Percentiles rank a stretch among this genome's conserved stretches.
Evolutionary conservation across 2,329 filamentous ascomycete genomes (phyloP).

Genomic region (Penicillium verrucosum): DNA sequence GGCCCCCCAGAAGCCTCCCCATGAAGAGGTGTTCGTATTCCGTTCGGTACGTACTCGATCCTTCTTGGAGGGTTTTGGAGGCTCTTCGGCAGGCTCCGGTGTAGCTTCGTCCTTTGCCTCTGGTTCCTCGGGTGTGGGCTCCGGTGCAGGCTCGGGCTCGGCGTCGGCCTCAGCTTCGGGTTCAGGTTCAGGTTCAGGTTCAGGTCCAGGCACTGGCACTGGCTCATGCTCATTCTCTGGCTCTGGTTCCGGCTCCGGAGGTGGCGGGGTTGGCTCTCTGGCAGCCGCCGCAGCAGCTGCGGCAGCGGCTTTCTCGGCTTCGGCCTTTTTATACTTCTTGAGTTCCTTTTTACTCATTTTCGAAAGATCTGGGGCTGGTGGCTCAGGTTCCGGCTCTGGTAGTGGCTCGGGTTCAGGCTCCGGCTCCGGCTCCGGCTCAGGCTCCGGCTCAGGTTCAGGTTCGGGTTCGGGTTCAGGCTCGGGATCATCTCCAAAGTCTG

Average conservation of each 20-base stretch:
- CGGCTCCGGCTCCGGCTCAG: constrained; percentile 32
- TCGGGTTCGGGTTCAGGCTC: constrained; percentile 21
- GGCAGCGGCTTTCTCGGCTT: constrained; percentile 29
- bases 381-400: constrained; percentile 20
- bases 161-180: background rate
- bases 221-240: constrained; percentile 22
- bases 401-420: constrained; percentile 17
- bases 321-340: constrained; percentile 30
- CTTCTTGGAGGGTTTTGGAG: constrained; percentile 62
- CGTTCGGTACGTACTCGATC: constrained; percentile 75
- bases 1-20: constrained; percentile 76
- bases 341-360: constrained; percentile 26
- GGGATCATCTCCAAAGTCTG: constrained; percentile 34
- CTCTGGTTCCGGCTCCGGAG: constrained; percentile 33
- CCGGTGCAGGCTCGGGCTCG: constrained; percentile 2
- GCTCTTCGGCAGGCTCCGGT: constrained; percentile 49
- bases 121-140: background rate
- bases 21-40: constrained; percentile 62
- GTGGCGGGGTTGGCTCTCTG: constrained; percentile 27
- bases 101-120: no score
- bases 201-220: constrained; percentile 14
- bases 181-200: constrained; percentile 30
- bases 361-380: constrained; percentile 23
- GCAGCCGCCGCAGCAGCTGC: constrained; percentile 17
- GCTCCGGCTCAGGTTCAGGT: constrained; percentile 32